Percentiles rank a stretch among this genome's conserved stretches.
Conservation (phyloP, 441 rosid species). For the Adansonia rubrostipa region DNA sequence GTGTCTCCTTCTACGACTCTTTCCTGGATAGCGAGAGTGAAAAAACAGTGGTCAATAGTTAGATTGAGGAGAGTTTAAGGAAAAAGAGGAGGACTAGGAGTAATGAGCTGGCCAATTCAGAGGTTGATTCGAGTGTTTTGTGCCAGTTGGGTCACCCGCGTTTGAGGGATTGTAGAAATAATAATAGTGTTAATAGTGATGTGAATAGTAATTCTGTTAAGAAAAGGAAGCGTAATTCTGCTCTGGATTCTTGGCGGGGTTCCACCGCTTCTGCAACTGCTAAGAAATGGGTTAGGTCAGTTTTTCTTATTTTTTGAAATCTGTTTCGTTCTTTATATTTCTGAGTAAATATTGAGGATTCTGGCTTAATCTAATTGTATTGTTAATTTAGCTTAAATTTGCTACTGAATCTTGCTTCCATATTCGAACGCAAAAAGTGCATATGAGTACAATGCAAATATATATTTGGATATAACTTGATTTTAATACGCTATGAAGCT, state of each 20-base stretch:
- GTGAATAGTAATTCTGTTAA: constrained; percentile 26
- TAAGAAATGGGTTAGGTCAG: constrained; percentile 87
- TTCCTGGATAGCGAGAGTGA: constrained; percentile 35
- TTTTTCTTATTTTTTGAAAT: background rate
- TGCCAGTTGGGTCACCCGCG: constrained; percentile 44
- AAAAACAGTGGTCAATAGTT: constrained; percentile 36
- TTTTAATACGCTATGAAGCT: background rate
- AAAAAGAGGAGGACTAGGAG: constrained; percentile 56
- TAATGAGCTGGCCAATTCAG: constrained; percentile 69
- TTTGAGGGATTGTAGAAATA: constrained; percentile 66
- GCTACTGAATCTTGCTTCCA: background rate
- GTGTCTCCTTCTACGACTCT: constrained; percentile 40
- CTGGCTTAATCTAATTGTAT: background rate
- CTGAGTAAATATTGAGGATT: no score
- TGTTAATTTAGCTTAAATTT: background rate
- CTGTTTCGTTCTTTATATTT: background rate
- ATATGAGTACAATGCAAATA: background rate
- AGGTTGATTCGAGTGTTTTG: constrained; percentile 55
- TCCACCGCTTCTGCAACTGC: constrained; percentile 40
- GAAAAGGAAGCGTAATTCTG: constrained; percentile 45
- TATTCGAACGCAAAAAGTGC: background rate
- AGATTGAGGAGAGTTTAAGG: constrained; percentile 35
- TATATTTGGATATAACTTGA: background rate
- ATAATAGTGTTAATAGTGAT: constrained; percentile 25
- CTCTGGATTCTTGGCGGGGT: constrained; percentile 34